phyloP scores from a whole-genome alignment of 352 stramenopile genomes.

The Globisporangium uncinulatum region DNA sequence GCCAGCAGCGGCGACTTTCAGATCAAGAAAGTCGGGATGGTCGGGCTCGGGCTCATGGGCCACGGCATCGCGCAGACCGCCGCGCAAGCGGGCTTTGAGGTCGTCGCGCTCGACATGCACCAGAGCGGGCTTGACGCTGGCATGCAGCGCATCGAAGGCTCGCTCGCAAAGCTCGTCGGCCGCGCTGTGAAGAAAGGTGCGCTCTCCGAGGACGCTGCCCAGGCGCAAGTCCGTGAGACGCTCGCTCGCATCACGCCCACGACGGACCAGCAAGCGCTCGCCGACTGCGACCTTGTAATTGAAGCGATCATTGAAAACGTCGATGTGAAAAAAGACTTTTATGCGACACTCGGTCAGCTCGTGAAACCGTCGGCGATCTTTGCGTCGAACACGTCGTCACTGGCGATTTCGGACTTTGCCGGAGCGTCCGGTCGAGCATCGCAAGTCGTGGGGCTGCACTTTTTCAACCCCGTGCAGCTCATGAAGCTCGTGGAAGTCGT shows the following conservation, averaged over 20 bases:
- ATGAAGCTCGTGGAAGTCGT: slow-evolving; percentile 98
- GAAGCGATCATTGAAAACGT: slow-evolving; percentile 98
- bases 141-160: slow-evolving; percentile 91
- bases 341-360: slow-evolving; percentile 87
- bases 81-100: slow-evolving; percentile 77
- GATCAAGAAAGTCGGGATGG: slow-evolving; percentile 90
- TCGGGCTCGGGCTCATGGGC: slow-evolving; percentile 96
- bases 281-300: slow-evolving; percentile 94
- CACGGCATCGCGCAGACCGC: slow-evolving; percentile 96
- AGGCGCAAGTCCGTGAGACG: slow-evolving; percentile 52
- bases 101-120: slow-evolving; percentile 81
- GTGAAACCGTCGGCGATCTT: slow-evolving; percentile 93
- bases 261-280: slow-evolving; percentile 80
- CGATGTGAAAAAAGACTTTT: slow-evolving; percentile 91
- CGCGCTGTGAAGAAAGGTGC: slow-evolving; percentile 87
- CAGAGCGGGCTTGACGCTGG: slow-evolving; percentile 66
- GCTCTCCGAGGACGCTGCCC: slow-evolving; percentile 73
- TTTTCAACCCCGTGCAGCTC: slow-evolving; percentile 96
- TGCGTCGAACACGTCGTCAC: slow-evolving; percentile 95
- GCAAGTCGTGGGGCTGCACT: slow-evolving; percentile 96
- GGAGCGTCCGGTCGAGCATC: slow-evolving; percentile 86
- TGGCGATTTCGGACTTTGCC: slow-evolving; percentile 94
- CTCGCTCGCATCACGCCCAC: slow-evolving; percentile 86
- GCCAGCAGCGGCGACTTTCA: slow-evolving; percentile 18
- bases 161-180: slow-evolving; percentile 85